Base-by-base conservation (phyloP, 495 filamentous ascomycete species). In the Neurospora discreta region DNA sequence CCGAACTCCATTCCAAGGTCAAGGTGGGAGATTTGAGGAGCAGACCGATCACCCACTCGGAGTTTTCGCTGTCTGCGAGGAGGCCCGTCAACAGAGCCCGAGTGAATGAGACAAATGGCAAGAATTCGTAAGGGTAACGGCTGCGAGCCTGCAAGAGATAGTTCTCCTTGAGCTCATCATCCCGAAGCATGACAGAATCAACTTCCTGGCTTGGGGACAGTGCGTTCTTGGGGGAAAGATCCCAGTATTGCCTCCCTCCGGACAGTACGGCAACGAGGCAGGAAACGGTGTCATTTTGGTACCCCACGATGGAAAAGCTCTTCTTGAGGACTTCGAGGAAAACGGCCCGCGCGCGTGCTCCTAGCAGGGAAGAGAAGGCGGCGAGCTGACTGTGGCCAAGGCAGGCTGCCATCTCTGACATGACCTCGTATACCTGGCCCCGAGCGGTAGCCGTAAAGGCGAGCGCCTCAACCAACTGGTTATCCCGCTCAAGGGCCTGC, bases 81-180 rank as follows among this genome's bases (percentile, higher is more conserved):
- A 78, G 74, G 42, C 81, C 78, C 11, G 76, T 81, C 8, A 78
- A 81, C 42, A 85, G 73, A 33, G 75, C 76, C 42, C 82, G 80
- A 72, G 80, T 85, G 18, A 85, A 71, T 9, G 80, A 79, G 69
- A 97, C 74, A 73, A 98, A 92, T 5, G 95, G 93, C n/a, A 88
- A 77, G 30, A 90, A 88, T 80, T 99, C 95, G 79, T 91, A 93
- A 1, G 95, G 95, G 80, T 93, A 98, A 60, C 95, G 89, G 70
- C 85, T 86, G 26, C 88, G 85, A 3, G 95, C 88, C 71, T 86
- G 82, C 26, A 82, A 79, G 42, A 93, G 85, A 70, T 92, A 85
- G 33, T 77, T 80, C 23, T 82, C 80, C 76, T 89, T 84, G 13
- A 93, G 78, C 3, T 81, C 69, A 10, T 84, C 77, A 71, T 92